phyloP scores from a whole-genome alignment of 2,329 filamentous ascomycete species.

The Cercospora berteroae region DNA sequence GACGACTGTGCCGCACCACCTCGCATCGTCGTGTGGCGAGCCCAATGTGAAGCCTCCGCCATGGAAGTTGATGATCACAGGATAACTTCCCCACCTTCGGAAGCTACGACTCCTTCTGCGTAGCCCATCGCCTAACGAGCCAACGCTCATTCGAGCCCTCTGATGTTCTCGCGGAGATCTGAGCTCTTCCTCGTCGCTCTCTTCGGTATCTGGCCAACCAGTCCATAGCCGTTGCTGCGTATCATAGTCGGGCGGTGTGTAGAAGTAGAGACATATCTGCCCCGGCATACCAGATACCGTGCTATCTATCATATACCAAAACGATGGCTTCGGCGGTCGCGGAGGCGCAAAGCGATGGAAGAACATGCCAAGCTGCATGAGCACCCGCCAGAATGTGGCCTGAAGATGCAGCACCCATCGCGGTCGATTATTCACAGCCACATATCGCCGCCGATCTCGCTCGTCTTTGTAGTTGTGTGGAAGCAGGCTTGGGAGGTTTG shows the following conservation, averaged over 20 bases:
- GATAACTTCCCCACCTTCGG: constrained; percentile 47
- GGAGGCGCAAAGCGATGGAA: constrained; percentile 63
- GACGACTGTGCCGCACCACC: constrained; percentile 59
- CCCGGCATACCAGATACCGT: constrained; percentile 48
- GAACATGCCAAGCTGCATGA: constrained; percentile 68
- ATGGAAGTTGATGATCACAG: constrained; percentile 63
- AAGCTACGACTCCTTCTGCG: constrained; percentile 33
- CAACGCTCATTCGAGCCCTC: constrained; percentile 28
- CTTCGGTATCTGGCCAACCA: constrained; percentile 8
- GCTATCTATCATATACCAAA: constrained; percentile 56
- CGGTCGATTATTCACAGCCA: constrained; percentile 37
- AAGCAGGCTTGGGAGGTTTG: constrained; percentile 17
- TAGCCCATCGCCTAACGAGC: constrained; percentile 26
- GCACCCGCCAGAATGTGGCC: constrained; percentile 63
- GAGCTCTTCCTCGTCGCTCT: constrained; percentile 22
- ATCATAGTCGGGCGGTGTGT: constrained; percentile 55
- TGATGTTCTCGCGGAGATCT: constrained; percentile 22
- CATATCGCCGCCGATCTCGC: constrained; percentile 16
- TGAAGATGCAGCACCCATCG: constrained; percentile 63
- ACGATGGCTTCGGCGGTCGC: constrained; percentile 59
- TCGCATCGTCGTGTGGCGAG: constrained; percentile 58
- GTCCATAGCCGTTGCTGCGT: constrained; percentile 41
- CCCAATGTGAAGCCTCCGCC: constrained; percentile 64
- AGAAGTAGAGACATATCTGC: constrained; percentile 58
- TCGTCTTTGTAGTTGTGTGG: constrained; percentile 17